Conservation (phyloP, 768 basidiomycete genomes). For the Collybia sordida region DNA sequence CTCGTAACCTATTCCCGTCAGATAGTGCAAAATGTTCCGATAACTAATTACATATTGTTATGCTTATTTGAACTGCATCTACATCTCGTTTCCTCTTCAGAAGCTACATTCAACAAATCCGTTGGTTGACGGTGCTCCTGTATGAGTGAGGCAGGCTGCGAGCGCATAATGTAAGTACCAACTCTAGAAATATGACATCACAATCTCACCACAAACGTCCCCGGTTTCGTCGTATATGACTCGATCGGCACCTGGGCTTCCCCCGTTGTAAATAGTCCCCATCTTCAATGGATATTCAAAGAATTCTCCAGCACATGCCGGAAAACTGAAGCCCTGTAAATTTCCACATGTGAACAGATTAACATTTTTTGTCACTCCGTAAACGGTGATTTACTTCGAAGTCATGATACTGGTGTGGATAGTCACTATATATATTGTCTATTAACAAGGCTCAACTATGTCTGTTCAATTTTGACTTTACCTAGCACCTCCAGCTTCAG, state of each 20-base stretch:
- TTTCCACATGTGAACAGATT: background rate
- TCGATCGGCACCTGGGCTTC: constrained; percentile 27
- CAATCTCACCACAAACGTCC: constrained; percentile 22
- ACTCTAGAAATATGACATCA: background rate
- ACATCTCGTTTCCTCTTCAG: background rate
- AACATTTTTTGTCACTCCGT: background rate
- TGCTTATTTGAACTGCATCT: too few relatives aligned
- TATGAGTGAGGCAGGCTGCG: constrained; percentile 27
- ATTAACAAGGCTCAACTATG: background rate
- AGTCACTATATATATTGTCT: constrained; percentile 14
- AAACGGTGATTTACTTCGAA: constrained; percentile 17
- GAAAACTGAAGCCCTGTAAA: constrained; percentile 23
- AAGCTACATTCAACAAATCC: constrained; percentile 24
- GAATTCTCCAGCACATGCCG: constrained; percentile 20
- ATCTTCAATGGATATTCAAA: constrained; percentile 25
- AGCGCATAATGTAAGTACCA: background rate
- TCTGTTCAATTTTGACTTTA: constrained; percentile 1
- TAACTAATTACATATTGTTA: too few relatives aligned
- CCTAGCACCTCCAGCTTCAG: constrained; percentile 21
- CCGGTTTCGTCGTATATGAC: constrained; percentile 25
- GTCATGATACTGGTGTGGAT: constrained; percentile 24
- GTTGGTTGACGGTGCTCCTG: constrained; percentile 21
- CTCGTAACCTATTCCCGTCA: too few relatives aligned
- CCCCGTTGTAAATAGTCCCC: constrained; percentile 19
- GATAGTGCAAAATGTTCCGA: too few relatives aligned